Evolutionary conservation across 176 grass and related monocot genomes (phyloP), one percentile per base, ranked within the genome.

Genomic region (Oryza brachyantha): DNA sequence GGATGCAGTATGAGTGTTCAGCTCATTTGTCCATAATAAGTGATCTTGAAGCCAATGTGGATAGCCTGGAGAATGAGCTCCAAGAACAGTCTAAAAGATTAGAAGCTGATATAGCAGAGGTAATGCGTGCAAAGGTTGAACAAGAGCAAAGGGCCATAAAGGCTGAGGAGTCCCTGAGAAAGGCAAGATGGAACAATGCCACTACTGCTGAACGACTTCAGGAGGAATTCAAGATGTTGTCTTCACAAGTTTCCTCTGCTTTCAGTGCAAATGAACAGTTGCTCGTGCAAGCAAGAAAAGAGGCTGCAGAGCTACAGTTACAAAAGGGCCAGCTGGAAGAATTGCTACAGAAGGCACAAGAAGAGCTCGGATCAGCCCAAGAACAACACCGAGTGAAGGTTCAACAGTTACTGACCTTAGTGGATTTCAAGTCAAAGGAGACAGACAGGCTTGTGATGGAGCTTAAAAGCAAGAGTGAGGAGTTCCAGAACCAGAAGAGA

Each of bases 1-100:
- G 92, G 70, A 95, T 93, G 83, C 92, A 99, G 75, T 93, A 99
- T 1, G 96, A 99, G 72, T 99, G 96, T 75, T 99, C 96, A 39
- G 88, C 88, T 17, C 96, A 99, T 85, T 77, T 93, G 75, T 70
- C 92, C 26, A 74, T 89, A 38, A 99, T 99, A 76, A 91, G 68
- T 73, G 96, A 99, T 79, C 92, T 99, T 5, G 96, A 99, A 76
- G 60, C 75, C 40, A 89, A 89, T 82, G 86, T 96, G 2, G 92
- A 93, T 60, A 86, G 62, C 73, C 78, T 99, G 67, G 90, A 99
- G 87, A 87, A 75, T 76, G 88, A 99, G 73, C 88, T 99, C 22
- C 82, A 93, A 66, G 69, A 22, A 35, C 96, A 93, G 60, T 77
- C 84, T 75, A 70, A 91, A 76, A 87, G 55, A 79, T 93, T 95